Conservation (phyloP, 23 red algal species). For the Cyanidium caldarium region DNA sequence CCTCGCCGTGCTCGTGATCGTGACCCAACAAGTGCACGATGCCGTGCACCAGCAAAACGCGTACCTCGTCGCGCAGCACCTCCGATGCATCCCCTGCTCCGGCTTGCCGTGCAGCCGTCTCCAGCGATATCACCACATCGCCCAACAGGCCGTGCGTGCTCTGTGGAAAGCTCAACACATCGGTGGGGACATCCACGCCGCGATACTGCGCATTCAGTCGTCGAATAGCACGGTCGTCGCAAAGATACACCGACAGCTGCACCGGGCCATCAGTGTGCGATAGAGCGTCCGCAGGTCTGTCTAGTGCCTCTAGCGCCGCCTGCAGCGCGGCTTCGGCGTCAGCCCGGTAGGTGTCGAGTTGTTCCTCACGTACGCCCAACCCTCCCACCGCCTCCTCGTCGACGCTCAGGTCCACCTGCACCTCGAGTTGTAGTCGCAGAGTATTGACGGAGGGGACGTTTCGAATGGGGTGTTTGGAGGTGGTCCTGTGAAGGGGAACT, state of each 20-base stretch:
- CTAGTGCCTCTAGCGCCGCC: too few relatives aligned
- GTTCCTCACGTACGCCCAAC: too few relatives aligned
- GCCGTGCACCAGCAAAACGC: slow-evolving; percentile 76
- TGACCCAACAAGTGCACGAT: slow-evolving; percentile 83
- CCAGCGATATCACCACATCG: slow-evolving; percentile 72
- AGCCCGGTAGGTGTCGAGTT: too few relatives aligned
- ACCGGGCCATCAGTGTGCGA: too few relatives aligned
- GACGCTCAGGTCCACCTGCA: too few relatives aligned
- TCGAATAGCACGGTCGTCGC: slow-evolving; percentile 31
- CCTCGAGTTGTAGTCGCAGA: too few relatives aligned
- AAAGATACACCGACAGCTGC: slow-evolving; percentile 48
- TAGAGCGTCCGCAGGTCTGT: too few relatives aligned
- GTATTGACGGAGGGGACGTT: too few relatives aligned
- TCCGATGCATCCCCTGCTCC: slow-evolving; percentile 1
- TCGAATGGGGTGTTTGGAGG: too few relatives aligned
- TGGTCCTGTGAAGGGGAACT: too few relatives aligned
- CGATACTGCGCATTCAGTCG: slow-evolving; percentile 52
- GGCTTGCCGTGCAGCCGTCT: slow-evolving; percentile 33
- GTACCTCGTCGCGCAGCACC: slow-evolving; percentile 30
- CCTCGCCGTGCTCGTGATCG: slow-evolving; percentile 52
- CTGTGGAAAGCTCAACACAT: slow-evolving; percentile 72
- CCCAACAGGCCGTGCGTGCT: slow-evolving; percentile 35
- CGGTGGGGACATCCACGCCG: slow-evolving; percentile 43
- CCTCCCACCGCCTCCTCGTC: too few relatives aligned
- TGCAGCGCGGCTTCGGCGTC: too few relatives aligned